Conservation (phyloP, 2,329 filamentous ascomycete genomes). For the Sarocladium kiliense region DNA sequence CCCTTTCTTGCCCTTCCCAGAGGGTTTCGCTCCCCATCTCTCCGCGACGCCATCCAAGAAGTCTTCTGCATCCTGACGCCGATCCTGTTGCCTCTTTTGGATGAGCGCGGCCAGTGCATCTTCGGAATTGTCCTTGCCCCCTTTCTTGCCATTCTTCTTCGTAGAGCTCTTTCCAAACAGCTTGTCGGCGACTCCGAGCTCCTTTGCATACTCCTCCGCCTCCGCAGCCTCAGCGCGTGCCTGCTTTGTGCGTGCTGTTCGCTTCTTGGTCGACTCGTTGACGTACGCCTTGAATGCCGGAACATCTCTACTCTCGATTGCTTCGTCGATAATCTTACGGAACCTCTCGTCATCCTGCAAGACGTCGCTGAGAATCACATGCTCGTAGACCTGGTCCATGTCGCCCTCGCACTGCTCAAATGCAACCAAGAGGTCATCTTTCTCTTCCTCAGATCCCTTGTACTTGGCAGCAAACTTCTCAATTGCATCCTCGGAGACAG, state of each 20-base stretch:
- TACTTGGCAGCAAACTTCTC: conserved; percentile 72
- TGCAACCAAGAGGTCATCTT: conserved; percentile 67
- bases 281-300: conserved; percentile 63
- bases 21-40: conserved; percentile 56
- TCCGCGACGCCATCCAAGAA: conserved; percentile 73
- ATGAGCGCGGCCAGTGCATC: conserved; percentile 68
- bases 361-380: conserved; percentile 81
- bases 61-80: conserved; percentile 33
- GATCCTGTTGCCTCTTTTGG: conserved; percentile 60
- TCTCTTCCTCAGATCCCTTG: conserved; percentile 82
- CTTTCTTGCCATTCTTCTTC: conserved; percentile 31
- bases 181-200: conserved; percentile 69
- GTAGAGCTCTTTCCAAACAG: conserved; percentile 45
- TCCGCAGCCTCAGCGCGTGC: conserved; percentile 65
- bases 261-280: conserved; percentile 64
- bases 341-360: conserved; percentile 83
- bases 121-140: conserved; percentile 37
- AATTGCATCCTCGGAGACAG: conserved; percentile 70
- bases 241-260: conserved; percentile 51
- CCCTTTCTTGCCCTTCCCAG: conserved; percentile 41
- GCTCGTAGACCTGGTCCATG: conserved; percentile 72
- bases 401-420: conserved; percentile 71
- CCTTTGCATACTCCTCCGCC: conserved; percentile 69
- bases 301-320: conserved; percentile 67
- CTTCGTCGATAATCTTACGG: conserved; percentile 71